Conservation (phyloP, 2,329 filamentous ascomycete genomes). For the Intubia oerlemansii region DNA sequence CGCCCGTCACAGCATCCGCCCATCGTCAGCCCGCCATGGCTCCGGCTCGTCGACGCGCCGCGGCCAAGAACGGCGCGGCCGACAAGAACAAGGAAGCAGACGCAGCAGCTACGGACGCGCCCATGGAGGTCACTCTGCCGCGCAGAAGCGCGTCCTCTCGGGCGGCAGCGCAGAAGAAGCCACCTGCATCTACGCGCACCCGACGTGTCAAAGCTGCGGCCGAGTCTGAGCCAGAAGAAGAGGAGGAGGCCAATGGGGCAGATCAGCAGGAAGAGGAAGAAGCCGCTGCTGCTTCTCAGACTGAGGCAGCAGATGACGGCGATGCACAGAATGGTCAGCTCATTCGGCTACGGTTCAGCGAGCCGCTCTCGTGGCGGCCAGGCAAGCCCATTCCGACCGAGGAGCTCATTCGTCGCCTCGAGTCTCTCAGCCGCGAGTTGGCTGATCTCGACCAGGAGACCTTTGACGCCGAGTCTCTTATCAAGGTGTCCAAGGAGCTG, state of each 20-base stretch:
- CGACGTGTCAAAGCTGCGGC: constrained; percentile 1
- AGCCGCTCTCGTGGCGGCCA: constrained; percentile 76
- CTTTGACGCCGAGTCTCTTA: constrained; percentile 63
- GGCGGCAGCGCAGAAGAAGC: constrained; percentile 3
- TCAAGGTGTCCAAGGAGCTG: constrained; percentile 65
- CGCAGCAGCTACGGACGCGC: background rate
- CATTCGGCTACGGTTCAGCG: constrained; percentile 50
- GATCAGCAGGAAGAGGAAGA: constrained; percentile 1
- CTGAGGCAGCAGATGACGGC: no score
- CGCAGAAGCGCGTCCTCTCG: constrained; percentile 1
- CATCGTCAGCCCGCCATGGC: constrained; percentile 3
- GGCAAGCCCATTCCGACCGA: constrained; percentile 73
- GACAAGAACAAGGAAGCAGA: no score
- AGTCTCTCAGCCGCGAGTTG: constrained; percentile 64
- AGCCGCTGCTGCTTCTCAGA: no score
- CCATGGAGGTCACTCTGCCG: constrained; percentile 3
- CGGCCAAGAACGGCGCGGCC: constrained; percentile 5
- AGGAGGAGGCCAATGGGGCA: constrained; percentile 1
- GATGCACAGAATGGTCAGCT: constrained; percentile 12
- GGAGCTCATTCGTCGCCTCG: constrained; percentile 63
- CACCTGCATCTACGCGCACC: no score
- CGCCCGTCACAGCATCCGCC: no score
- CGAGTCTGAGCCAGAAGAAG: constrained; percentile 2
- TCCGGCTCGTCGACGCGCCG: constrained; percentile 8
- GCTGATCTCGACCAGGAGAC: constrained; percentile 73